Conservation (phyloP, 164 flowering plant genomes). For the Sedum album region DNA sequence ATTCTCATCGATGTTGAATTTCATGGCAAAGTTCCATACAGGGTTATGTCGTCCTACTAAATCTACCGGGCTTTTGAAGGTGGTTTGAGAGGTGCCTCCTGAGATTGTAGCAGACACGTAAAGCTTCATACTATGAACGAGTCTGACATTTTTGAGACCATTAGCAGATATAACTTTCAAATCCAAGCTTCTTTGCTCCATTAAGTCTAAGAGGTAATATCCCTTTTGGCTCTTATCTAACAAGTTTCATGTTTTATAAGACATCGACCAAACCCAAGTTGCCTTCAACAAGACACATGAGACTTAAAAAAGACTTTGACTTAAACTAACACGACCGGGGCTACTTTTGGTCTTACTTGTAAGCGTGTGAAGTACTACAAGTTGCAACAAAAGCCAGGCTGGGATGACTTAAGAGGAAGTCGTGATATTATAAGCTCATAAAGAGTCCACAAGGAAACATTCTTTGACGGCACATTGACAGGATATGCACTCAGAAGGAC, state of each 20-base stretch:
- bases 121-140: neutral
- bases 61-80: neutral
- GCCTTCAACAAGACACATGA: neutral
- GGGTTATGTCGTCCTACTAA: neutral
- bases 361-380: neutral
- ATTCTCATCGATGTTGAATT: neutral
- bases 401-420: neutral
- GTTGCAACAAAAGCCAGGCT: neutral
- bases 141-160: neutral
- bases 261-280: neutral
- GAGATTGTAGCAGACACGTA: neutral
- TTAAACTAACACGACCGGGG: neutral
- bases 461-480: neutral
- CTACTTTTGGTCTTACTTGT: neutral
- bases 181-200: neutral
- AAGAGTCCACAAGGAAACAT: neutral
- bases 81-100: neutral
- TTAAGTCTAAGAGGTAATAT: neutral
- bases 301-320: neutral
- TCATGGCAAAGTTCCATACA: neutral
- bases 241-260: neutral
- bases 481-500: too few relatives aligned
- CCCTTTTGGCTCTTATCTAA: neutral
- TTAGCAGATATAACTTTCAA: neutral
- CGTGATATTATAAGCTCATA: neutral